Conservation (phyloP, 2,329 filamentous ascomycete genomes). For the Epichloe bromicola region DNA sequence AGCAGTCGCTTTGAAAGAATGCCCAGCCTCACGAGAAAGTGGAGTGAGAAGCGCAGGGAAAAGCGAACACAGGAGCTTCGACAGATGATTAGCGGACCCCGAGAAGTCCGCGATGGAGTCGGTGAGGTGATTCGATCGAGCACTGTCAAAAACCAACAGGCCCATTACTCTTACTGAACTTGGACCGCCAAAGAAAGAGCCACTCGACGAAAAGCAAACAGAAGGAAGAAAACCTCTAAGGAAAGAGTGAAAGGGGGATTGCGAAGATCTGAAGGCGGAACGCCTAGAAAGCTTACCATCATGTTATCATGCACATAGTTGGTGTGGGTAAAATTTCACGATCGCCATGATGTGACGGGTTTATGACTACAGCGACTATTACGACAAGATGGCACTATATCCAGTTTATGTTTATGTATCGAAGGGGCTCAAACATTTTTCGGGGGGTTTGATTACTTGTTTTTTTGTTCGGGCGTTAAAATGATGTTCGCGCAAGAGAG, state of each 20-base stretch:
- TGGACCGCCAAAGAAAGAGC: background rate
- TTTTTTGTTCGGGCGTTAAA: background rate
- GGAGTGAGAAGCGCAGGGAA: constrained; percentile 46
- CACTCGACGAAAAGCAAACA: background rate
- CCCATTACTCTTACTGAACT: background rate
- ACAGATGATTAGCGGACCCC: constrained; percentile 46
- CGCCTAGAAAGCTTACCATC: background rate
- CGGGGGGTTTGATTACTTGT: background rate
- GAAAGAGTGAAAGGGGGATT: background rate
- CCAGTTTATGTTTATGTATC: background rate
- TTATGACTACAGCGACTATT: constrained; percentile 5
- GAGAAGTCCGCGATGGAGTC: constrained; percentile 44
- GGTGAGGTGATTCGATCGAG: constrained; percentile 40
- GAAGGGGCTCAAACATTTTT: background rate
- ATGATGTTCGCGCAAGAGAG: background rate
- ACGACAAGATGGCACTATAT: background rate
- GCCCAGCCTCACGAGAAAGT: constrained; percentile 37
- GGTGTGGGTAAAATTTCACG: constrained; percentile 3
- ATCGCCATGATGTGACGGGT: constrained; percentile 6
- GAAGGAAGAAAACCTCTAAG: background rate
- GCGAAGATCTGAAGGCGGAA: too few species aligned
- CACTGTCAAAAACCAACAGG: constrained; percentile 3
- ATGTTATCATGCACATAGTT: background rate
- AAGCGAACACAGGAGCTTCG: constrained; percentile 46
- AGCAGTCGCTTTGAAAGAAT: constrained; percentile 38